phyloP scores from a whole-genome alignment of 768 basidiomycete species.

The Mycena leptocephala region DNA sequence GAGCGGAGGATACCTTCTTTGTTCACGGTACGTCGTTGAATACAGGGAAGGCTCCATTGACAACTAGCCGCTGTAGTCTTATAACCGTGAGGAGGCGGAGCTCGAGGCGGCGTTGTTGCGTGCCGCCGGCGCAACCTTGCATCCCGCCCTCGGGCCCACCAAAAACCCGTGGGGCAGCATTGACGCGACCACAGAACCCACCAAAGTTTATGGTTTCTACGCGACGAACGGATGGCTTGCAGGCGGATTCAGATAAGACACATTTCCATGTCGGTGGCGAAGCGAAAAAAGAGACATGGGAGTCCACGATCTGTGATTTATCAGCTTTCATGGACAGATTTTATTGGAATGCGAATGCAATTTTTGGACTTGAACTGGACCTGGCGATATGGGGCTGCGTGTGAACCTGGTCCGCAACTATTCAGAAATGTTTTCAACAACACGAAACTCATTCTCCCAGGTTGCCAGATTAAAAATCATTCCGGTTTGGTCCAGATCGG shows the following conservation, averaged over 20 bases:
- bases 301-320: slow-evolving; percentile 1
- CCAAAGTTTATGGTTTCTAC: slow-evolving; percentile 52
- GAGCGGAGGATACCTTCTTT: slow-evolving; percentile 21
- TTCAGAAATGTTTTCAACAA: neutral
- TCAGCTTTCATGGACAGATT: neutral
- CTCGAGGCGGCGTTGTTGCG: slow-evolving; percentile 29
- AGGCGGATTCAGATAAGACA: slow-evolving; percentile 46
- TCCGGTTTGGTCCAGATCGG: no score
- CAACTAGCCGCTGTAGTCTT: slow-evolving; percentile 10
- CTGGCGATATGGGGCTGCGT: neutral
- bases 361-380: neutral
- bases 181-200: slow-evolving; percentile 35
- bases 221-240: slow-evolving; percentile 54
- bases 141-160: slow-evolving; percentile 24
- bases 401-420: no score
- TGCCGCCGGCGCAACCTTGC: slow-evolving; percentile 28
- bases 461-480: neutral
- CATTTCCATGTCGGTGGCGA: slow-evolving; percentile 1
- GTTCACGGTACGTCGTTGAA: slow-evolving; percentile 25
- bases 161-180: slow-evolving; percentile 42
- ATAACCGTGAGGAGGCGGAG: slow-evolving; percentile 35
- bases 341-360: neutral
- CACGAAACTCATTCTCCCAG: neutral
- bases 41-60: neutral
- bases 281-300: neutral